Conservation (phyloP, 106 monocot genomes). For the Acanthochlamys bracteata region DNA sequence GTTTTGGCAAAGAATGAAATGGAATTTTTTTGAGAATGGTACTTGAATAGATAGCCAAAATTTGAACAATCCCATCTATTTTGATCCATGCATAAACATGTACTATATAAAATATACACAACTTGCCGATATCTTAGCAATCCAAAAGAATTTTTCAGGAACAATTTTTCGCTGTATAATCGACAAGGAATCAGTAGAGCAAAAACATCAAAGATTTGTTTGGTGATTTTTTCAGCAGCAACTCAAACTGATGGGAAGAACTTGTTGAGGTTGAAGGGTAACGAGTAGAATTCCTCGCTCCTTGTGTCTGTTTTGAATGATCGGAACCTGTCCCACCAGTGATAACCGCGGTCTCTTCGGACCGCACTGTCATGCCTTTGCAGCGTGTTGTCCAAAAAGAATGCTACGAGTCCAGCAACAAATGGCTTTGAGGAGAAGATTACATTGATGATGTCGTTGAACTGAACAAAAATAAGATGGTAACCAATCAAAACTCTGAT, state of each 20-base stretch:
- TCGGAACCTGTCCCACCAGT: constrained; percentile 75
- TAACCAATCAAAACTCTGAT: not conserved
- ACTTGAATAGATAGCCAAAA: too few species aligned
- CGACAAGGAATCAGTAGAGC: too few species aligned
- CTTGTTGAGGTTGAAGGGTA: constrained; percentile 66
- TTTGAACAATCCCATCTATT: too few species aligned
- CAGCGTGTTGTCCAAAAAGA: constrained; percentile 62
- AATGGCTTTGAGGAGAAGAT: constrained; percentile 72
- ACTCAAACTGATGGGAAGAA: constrained; percentile 55
- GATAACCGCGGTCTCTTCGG: constrained; percentile 54
- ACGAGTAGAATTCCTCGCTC: constrained; percentile 67
- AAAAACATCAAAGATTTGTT: too few species aligned
- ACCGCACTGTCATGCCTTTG: constrained; percentile 25
- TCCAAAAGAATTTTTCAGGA: too few species aligned
- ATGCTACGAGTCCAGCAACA: constrained; percentile 52
- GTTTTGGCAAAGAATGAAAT: too few species aligned
- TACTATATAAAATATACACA: too few species aligned
- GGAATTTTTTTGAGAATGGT: too few species aligned
- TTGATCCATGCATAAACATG: too few species aligned
- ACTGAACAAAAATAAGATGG: constrained; percentile 23
- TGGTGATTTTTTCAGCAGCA: not conserved
- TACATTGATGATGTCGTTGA: constrained; percentile 72
- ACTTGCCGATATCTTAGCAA: too few species aligned
- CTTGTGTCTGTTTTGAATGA: constrained; percentile 51
- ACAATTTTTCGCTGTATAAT: too few species aligned